Evolutionary conservation across 1,284 basidiomycete species (phyloP).

Genomic region (Pisolithus thermaeus): DNA sequence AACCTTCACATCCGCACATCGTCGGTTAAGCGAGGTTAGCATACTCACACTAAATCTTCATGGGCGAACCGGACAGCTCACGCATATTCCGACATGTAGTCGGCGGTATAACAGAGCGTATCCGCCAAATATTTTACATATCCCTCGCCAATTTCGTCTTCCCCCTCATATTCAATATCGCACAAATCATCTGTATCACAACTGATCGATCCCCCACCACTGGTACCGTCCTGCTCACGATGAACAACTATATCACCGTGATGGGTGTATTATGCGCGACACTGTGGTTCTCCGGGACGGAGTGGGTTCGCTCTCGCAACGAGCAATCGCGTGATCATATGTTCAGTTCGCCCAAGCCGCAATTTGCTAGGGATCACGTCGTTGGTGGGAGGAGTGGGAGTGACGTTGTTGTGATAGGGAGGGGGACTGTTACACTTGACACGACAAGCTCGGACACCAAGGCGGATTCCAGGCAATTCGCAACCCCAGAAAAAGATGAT

Average conservation of each 20-base stretch:
- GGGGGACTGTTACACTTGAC: too few relatives aligned
- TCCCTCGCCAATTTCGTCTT: conserved; percentile 5
- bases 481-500: too few relatives aligned
- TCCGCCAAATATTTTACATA: conserved; percentile 3
- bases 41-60: not conserved
- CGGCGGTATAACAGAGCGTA: not conserved
- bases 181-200: conserved; percentile 1
- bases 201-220: not conserved
- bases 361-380: too few relatives aligned
- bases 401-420: too few relatives aligned
- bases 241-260: conserved; percentile 4
- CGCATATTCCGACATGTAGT: not conserved
- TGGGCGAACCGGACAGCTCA: not conserved
- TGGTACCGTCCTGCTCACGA: not conserved
- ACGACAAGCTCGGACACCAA: too few relatives aligned
- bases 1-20: conserved; percentile 2
- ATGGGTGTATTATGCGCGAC: conserved; percentile 6
- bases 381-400: too few relatives aligned
- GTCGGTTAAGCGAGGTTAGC: not conserved
- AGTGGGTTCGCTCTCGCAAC: conserved; percentile 1
- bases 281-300: conserved; percentile 4
- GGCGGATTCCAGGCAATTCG: too few relatives aligned
- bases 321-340: not conserved
- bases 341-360: not conserved
- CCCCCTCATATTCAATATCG: conserved; percentile 5